Evolutionary conservation across 257 asterid species (phyloP), one percentile per base, ranked within the genome.

Genomic region (Prunella vulgaris): DNA sequence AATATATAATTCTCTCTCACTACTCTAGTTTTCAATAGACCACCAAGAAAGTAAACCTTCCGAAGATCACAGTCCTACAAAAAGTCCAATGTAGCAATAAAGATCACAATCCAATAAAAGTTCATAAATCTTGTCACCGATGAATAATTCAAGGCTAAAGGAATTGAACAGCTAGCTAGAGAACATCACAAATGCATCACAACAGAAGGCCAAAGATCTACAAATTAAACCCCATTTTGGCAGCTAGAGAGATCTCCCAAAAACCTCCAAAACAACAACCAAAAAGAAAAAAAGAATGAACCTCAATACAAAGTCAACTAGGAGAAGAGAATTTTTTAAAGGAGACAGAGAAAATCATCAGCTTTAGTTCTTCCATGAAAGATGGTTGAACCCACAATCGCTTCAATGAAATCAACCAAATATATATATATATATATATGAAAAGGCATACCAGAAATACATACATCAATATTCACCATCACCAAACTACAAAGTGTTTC

Each of bases 291-390:
- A n/a, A n/a, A n/a, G n/a, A n/a, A n/a, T n/a, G n/a, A n/a, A n/a
- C n/a, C n/a, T n/a, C n/a, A n/a, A n/a, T 10, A 64, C 60, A 68
- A 69, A 74, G 77, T 78, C 79, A 78, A 74, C 63, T 12, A 20
- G 66, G 44, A 40, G 38, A 28, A 48, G 15, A 14, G 21, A 17
- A 66, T 8, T 7, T 1, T 8, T 10, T 15, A 52, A 32, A 17
- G 27, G 69, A 20, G 28, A 20, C n/a, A n/a, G 3, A 9, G 20
- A n/a, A 15, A 22, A 7, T 25, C 13, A 38, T 38, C 60, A 51
- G 56, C 62, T 51, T 3, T 37, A 51, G 28, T 51, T 21, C 2
- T 58, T 30, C 56, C 68, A 49, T 66, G 64, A 54, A 65, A 64
- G 30, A 64, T 65, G 74, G 64, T 32, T 10, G 37, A 10, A 52